Percentiles rank a stretch among this genome's conserved stretches.
Conservation (phyloP, 306 rosid genomes). For the Cicer yamashitae region DNA sequence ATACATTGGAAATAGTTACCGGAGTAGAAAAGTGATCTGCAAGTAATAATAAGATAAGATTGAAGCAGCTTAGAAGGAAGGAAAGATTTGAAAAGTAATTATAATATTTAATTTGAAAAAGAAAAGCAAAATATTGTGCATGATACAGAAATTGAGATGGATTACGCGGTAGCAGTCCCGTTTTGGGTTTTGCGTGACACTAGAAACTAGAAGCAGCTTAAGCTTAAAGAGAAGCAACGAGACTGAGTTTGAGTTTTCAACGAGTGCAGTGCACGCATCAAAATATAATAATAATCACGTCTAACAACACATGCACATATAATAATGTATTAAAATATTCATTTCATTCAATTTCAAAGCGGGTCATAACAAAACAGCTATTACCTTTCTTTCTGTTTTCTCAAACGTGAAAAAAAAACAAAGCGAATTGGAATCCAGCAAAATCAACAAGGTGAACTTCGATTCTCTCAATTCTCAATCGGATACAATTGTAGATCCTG, state of each 20-base stretch:
- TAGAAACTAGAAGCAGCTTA: not conserved
- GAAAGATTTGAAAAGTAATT: not conserved
- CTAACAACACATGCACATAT: not conserved
- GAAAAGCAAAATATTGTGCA: not conserved
- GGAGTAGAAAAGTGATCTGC: slow-evolving; percentile 10
- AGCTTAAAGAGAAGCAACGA: no score
- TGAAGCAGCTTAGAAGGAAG: not conserved
- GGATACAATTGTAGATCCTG: not conserved
- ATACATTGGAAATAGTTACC: no score
- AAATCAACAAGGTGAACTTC: not conserved
- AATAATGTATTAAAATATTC: no score
- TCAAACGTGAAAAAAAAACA: not conserved
- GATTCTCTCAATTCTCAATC: no score
- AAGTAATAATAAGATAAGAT: not conserved
- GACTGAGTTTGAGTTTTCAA: not conserved
- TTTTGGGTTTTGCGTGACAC: not conserved
- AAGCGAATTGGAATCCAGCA: not conserved
- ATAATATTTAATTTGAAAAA: not conserved
- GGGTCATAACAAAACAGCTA: not conserved
- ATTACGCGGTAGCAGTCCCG: no score
- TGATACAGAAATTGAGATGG: no score
- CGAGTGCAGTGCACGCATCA: slow-evolving; percentile 21
- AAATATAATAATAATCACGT: not conserved
- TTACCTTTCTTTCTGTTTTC: not conserved
- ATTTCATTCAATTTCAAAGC: not conserved